Base-by-base conservation (phyloP, 768 basidiomycete species). In the Amanita thiersii region DNA sequence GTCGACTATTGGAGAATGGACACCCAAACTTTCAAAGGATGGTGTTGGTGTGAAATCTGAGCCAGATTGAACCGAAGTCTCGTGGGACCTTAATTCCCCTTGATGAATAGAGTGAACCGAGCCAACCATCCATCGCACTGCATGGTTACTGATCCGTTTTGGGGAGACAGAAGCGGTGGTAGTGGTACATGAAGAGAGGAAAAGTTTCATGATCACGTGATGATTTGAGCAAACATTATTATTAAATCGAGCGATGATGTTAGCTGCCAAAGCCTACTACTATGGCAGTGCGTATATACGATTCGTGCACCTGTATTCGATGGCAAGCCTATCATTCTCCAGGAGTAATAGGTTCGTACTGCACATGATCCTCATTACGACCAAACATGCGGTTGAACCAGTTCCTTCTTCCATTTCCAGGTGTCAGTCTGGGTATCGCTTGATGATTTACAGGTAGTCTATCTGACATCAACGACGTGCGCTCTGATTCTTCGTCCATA, bases 401-500 rank as follows among this genome's bases (percentile, higher is more conserved):
- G 24, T 69, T 66, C 23, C 58, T 57, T 17, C 56, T 40, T 8
- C 28, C 47, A 5, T 44, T 43, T 19, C 49, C 53, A 12, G 40
- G 51, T 14, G 37, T 45, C 32, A 53, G 49, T 31, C 56, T 55
- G 25, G 54, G 48, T 28, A 64, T 60, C 29, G 64, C 60, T 45
- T 61, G 54, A 45, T 64, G 59, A 45, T 61, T 58, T 28, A 55
- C 61, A n/a, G 67, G 68, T 18, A 54, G 58, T 23, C 49, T 47
- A 46, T 30, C 21, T 29, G 42, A 15, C 24, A 35, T 37, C 34
- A 43, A 21, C 15, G 79, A 82, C 12, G 74, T 69, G 19, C 72
- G 67, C 52, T 69, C 64, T 4, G 79, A 79, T 44, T 79, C 79
- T 45, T 86, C 77, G 49, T 86, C 82, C 18, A 26, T 24, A 23